Conservation (phyloP, 2,329 filamentous ascomycete species). For the Talaromyces sp. region DNA sequence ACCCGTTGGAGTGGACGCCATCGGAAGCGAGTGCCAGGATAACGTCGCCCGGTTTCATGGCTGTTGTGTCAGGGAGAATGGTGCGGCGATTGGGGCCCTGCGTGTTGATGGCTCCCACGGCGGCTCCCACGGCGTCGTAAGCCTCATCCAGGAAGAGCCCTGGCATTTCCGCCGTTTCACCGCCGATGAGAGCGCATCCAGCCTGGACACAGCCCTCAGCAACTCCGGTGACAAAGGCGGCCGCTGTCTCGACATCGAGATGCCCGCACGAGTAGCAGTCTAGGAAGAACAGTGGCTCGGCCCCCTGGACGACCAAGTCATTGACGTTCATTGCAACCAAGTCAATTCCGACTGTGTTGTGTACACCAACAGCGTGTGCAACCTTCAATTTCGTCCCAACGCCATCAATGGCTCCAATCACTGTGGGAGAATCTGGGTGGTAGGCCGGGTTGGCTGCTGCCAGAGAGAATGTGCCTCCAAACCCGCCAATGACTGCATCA, state of each 20-base stretch:
- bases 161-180: constrained; percentile 98
- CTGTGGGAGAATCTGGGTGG: constrained; percentile 67
- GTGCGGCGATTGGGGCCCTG: constrained; percentile 49
- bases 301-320: constrained; percentile 92
- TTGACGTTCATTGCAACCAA: constrained; percentile 99
- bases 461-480: constrained; percentile 83
- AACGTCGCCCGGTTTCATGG: constrained; percentile 78
- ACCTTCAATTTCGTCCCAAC: constrained; percentile 97
- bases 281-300: constrained; percentile 91
- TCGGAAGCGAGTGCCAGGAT: constrained; percentile 80
- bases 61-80: constrained; percentile 69
- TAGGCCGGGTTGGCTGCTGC: constrained; percentile 64
- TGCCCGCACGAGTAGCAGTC: constrained; percentile 96
- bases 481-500: constrained; percentile 90
- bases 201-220: constrained; percentile 80
- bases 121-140: constrained; percentile 89
- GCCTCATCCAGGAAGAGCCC: constrained; percentile 85
- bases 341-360: constrained; percentile 93
- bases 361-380: constrained; percentile 81
- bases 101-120: constrained; percentile 72
- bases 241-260: constrained; percentile 71
- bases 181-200: constrained; percentile 87
- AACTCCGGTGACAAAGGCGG: constrained; percentile 86
- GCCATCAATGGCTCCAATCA: constrained; percentile 94
- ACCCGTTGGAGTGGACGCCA: constrained; percentile 93